Percentiles rank a stretch among this genome's conserved stretches.
These are phyloP conservation scores for Geotrichum aggregatum DNA, from an alignment of 1,139 yeast genomes.

Conservation along the genomic window DNA sequence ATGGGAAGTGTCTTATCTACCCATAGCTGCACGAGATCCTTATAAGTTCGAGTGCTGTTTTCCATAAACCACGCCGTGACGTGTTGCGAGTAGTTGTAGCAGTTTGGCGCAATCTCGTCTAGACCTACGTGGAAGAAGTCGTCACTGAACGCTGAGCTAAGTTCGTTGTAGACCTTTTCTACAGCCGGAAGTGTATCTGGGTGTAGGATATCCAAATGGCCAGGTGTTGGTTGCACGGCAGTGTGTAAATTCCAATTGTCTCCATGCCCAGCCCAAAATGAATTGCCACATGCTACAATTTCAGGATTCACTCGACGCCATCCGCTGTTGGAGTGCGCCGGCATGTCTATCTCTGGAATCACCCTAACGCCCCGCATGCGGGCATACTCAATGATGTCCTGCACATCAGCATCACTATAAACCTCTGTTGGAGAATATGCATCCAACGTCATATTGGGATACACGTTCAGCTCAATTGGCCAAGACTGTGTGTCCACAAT, in stretches of 20 bases:
- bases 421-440: constrained; percentile 44
- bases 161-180: constrained; percentile 41
- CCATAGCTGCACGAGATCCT: constrained; percentile 44
- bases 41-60: constrained; percentile 34
- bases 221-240: constrained; percentile 49
- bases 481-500: constrained; percentile 47
- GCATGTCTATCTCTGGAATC: constrained; percentile 49
- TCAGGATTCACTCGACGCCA: constrained; percentile 42
- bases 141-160: constrained; percentile 41
- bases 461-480: constrained; percentile 41
- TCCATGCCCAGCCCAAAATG: constrained; percentile 37
- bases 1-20: constrained; percentile 43
- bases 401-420: constrained; percentile 40
- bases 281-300: constrained; percentile 41
- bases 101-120: constrained; percentile 44
- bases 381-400: constrained; percentile 41
- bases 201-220: constrained; percentile 45
- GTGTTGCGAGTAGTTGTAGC: constrained; percentile 41
- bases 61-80: constrained; percentile 39
- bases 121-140: constrained; percentile 47
- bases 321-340: constrained; percentile 50
- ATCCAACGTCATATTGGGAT: constrained; percentile 46
- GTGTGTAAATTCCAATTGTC: constrained; percentile 35
- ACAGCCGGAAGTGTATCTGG: constrained; percentile 42
- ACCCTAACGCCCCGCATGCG: constrained; percentile 32